phyloP scores from a whole-genome alignment of 2,329 filamentous ascomycete genomes.

The Fusarium robinianum region DNA sequence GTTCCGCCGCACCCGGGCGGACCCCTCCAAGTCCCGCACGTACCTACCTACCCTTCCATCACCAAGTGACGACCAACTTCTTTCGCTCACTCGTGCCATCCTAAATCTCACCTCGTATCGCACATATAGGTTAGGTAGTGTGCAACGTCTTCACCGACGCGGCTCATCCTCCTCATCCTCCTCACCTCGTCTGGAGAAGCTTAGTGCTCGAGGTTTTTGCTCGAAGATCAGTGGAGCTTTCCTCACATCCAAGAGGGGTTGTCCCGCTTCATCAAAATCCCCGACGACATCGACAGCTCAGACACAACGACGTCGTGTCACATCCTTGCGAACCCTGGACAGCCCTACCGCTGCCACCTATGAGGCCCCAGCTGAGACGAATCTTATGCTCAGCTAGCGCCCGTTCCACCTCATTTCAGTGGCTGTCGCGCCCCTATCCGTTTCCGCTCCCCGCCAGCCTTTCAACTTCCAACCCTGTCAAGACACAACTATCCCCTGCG shows the following conservation, averaged over 20 bases:
- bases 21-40: constrained; percentile 30
- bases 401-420: constrained; percentile 9
- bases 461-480: constrained; percentile 17
- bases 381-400: constrained; percentile 19
- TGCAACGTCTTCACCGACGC: constrained; percentile 11
- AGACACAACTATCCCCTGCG: constrained; percentile 19
- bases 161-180: constrained; percentile 2
- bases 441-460: constrained; percentile 18
- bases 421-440: constrained; percentile 14
- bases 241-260: constrained; percentile 24
- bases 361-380: constrained; percentile 30
- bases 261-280: constrained; percentile 31
- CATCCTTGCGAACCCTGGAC: constrained; percentile 21
- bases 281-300: constrained; percentile 26
- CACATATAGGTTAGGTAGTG: constrained; percentile 6
- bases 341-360: constrained; percentile 21
- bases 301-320: constrained; percentile 21
- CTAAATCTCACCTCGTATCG: constrained; percentile 11
- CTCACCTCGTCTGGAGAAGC: constrained; percentile 3
- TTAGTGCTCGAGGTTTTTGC: constrained; percentile 10
- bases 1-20: constrained; percentile 23
- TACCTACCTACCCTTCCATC: no score
- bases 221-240: constrained; percentile 25
- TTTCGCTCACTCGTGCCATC: constrained; percentile 19
- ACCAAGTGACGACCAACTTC: constrained; percentile 14